Evolutionary conservation across 2,329 filamentous ascomycete genomes (phyloP), one percentile per base, ranked within the genome.

Genomic region (Rhinocladiella similis): DNA sequence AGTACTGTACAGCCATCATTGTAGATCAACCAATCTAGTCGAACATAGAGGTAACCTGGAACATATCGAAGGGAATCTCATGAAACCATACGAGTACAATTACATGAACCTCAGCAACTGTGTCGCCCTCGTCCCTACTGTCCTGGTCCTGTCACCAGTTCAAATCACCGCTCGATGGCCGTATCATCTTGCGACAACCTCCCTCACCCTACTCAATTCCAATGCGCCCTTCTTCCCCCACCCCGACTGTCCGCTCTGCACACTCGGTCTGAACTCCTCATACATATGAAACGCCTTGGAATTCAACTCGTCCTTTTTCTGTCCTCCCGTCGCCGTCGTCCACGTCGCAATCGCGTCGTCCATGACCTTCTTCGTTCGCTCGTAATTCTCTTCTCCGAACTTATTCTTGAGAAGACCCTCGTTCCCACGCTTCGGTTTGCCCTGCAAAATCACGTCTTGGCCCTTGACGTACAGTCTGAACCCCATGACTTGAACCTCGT

Each of bases 201-300:
- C 53, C 20, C 43, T 47, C 43, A 95, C 89, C 62, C 84, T 83
- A 9, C 76, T 75, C 38, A 95, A 70, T 63, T 78, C 84, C 29
- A 95, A 76, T 51, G 77, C 75, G 1, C 88, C 90, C 71, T 93
- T 95, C n/a, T 86, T 88, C 18, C 91, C 90, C 91, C 91, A 95
- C 1, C 91, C 91, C n/a, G 84, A 82, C 39, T 83, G 82, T 0
- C 90, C 91, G 57, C 78, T 73, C 57, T 89, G 84, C 2, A 96
- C 88, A 20, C 89, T 85, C 1, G 91, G 90, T 56, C 91, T 78
- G n/a, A 92, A 84, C 20, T 82, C 79, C 2, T 88, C 78, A 71
- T 96, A 96, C 90, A 91, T 96, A 12, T 76, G 77, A 89, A 90
- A 95, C 12, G 89, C 89, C 54, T 85, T 81, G 57, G 80, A 79